Conservation (phyloP, 2,329 filamentous ascomycete species). For the Cordyceps militaris region DNA sequence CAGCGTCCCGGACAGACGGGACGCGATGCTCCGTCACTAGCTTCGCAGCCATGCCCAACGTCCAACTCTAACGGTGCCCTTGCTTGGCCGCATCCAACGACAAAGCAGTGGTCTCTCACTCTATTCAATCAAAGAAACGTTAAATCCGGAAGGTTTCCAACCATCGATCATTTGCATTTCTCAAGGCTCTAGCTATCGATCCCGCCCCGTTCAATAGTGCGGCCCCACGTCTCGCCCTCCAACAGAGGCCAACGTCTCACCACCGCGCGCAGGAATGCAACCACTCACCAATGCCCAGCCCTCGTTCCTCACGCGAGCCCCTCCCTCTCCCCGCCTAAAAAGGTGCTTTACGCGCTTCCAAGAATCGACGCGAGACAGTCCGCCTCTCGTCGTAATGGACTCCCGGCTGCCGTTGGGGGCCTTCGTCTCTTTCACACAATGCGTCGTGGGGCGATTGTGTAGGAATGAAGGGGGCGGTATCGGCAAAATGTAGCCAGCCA, state of each 20-base stretch:
- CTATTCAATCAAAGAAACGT: not conserved
- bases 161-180: slow-evolving; percentile 4
- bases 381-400: slow-evolving; percentile 26
- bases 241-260: slow-evolving; percentile 8
- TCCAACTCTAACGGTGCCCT: not conserved
- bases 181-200: not conserved
- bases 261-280: slow-evolving; percentile 23
- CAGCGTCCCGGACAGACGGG: no score
- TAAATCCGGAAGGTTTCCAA: not conserved
- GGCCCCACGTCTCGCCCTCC: slow-evolving; percentile 20
- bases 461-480: slow-evolving; percentile 35
- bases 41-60: no score
- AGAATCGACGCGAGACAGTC: slow-evolving; percentile 23
- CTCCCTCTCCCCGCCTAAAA: not conserved
- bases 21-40: no score
- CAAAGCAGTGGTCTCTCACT: not conserved
- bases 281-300: slow-evolving; percentile 5
- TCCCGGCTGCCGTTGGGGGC: slow-evolving; percentile 10
- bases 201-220: slow-evolving; percentile 9
- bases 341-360: slow-evolving; percentile 7
- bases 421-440: slow-evolving; percentile 4
- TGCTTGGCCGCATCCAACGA: no score
- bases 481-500: slow-evolving; percentile 23
- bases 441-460: slow-evolving; percentile 13
- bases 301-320: not conserved